Conservation (phyloP, 2,329 filamentous ascomycete genomes). For the Diaporthe ampelina region DNA sequence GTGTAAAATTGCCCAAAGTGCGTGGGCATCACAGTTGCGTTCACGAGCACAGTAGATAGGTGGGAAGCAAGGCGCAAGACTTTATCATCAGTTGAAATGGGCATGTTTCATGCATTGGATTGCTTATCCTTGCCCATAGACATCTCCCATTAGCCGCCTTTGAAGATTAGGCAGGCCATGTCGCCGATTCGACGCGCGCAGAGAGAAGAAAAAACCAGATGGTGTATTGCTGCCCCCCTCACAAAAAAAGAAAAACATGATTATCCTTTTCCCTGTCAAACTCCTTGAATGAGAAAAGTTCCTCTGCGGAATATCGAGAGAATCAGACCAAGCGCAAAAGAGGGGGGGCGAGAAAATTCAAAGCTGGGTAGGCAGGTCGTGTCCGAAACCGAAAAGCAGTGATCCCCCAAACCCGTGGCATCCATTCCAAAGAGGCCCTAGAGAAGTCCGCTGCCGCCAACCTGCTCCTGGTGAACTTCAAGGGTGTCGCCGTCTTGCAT, state of each 20-base stretch:
- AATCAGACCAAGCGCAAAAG: conserved; percentile 26
- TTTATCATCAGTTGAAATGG: conserved; percentile 2
- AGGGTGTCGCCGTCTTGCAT: conserved; percentile 97
- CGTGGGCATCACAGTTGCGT: background rate
- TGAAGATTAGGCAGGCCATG: conserved; percentile 26
- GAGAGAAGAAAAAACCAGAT: conserved; percentile 12
- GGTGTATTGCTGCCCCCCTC: background rate
- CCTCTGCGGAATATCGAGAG: conserved; percentile 30
- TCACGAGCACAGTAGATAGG: background rate
- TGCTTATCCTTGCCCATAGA: background rate
- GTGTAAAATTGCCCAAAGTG: background rate
- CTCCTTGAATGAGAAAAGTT: conserved; percentile 26
- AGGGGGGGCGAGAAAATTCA: conserved; percentile 3
- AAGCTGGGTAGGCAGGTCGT: conserved; percentile 1
- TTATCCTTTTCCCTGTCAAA: conserved; percentile 38
- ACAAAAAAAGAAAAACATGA: conserved; percentile 22
- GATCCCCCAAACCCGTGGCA: conserved; percentile 7
- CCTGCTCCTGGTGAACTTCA: conserved; percentile 98
- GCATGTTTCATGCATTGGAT: conserved; percentile 23
- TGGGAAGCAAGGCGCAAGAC: background rate
- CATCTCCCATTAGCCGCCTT: conserved; percentile 27
- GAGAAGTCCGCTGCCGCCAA: conserved; percentile 74
- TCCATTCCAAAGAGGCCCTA: conserved; percentile 12
- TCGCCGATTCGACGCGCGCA: conserved; percentile 7
- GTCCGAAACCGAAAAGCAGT: conserved; percentile 5